Evolutionary conservation across 768 basidiomycete species (phyloP).

Genomic region (Boletus vinaceobasis): DNA sequence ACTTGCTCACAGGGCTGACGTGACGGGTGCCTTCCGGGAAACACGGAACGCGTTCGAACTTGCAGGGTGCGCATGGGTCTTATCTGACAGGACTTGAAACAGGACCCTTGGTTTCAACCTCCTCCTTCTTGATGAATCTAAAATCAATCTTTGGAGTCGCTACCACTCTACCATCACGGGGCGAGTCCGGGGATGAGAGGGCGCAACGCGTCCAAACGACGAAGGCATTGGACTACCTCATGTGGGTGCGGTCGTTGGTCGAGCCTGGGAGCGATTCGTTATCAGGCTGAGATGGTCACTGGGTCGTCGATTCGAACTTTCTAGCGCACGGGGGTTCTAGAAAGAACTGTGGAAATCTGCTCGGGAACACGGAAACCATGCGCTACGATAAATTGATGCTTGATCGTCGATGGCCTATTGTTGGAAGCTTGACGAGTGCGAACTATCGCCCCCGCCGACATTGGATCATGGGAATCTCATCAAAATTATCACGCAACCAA

Average conservation of each 20-base stretch:
- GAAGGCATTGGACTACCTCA: neutral
- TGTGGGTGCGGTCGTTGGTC: neutral
- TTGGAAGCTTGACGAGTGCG: neutral
- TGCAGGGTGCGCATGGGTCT: neutral
- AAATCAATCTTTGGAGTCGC: neutral
- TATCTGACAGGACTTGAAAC: constrained; percentile 11
- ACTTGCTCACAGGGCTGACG: neutral
- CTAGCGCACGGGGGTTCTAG: neutral
- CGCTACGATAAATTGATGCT: neutral
- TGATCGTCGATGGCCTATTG: constrained; percentile 4
- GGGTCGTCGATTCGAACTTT: neutral
- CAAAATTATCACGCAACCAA: neutral
- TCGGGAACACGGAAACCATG: neutral
- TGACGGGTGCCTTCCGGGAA: neutral
- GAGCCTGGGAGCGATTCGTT: neutral
- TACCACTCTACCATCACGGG: neutral
- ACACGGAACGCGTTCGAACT: neutral
- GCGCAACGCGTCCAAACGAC: neutral
- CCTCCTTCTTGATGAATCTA: neutral
- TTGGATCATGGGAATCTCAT: constrained; percentile 1
- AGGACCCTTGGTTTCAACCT: neutral
- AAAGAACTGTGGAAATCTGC: neutral
- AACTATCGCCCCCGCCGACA: constrained; percentile 7
- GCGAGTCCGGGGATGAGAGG: neutral
- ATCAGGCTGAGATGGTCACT: neutral